Evolutionary conservation across 352 stramenopile species (phyloP), one percentile per base, ranked within the genome.

Genomic region (Pythium vanterpoolii): DNA sequence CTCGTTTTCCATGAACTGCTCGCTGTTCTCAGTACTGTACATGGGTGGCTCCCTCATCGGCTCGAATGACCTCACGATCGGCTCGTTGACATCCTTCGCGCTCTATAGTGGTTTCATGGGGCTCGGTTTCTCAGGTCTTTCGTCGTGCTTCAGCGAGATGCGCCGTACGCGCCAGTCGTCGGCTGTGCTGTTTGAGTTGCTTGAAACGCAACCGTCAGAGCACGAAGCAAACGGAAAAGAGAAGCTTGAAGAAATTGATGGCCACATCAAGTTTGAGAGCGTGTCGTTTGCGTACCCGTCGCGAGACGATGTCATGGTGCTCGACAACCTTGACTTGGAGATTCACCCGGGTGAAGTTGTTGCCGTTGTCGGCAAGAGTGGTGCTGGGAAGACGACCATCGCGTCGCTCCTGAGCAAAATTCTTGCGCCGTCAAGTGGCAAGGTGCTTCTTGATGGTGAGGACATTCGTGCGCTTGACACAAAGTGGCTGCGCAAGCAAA

Each of bases 61-160:
- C 14, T 77, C 71, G 16, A 89, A 87, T 28, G 89, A 92, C 51
- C 77, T 97, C 51, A 97, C 87, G 47, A 93, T 95, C 52, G 90
- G 90, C 13, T 87, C 86, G 49, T 77, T 97, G 34, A 96, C 88
- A 39, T 96, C 87, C 4, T 97, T 97, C 54, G 83, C 90, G 24
- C 60, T 97, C 3, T 97, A 97, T 81, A 96, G 79, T 45, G 87
- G 87, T 18, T 94, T 96, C 54, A 95, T 97, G 76, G 87, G 83
- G 26, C 74, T 96, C 11, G 89, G 88, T 5, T 96, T 96, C 69
- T 96, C 87, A 16, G 77, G 81, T 0, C 68, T 97, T 11, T 91
- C 87, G 27, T 95, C 86, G 9, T 94, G 83, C 62, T 71, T 91
- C 34, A 76, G 86, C 19, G 83, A 96, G 44, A 72, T 95, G 39